Evolutionary conservation across 148 eudicot species (phyloP).

Genomic region (Hydrangea macrophylla): DNA sequence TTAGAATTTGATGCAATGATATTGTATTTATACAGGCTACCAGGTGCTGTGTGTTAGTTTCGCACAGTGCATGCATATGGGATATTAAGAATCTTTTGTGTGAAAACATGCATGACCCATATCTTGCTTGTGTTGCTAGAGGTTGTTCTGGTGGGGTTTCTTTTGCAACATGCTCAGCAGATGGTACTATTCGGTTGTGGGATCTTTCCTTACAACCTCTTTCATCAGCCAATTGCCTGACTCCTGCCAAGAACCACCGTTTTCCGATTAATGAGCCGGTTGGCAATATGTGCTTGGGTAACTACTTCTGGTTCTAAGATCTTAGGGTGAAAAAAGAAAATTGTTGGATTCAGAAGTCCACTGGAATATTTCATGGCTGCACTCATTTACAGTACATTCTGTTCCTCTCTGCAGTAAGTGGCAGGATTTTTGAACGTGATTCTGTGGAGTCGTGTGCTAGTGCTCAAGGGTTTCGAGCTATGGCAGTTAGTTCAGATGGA

Average conservation of each 20-base stretch:
- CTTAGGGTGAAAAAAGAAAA: background rate
- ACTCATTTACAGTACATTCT: background rate
- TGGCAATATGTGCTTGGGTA: constrained; percentile 35
- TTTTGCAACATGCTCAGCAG: constrained; percentile 65
- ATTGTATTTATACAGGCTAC: constrained; percentile 40
- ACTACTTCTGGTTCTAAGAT: background rate
- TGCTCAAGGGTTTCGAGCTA: constrained; percentile 41
- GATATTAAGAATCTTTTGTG: constrained; percentile 51
- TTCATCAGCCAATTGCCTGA: constrained; percentile 18
- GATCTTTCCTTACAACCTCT: constrained; percentile 34
- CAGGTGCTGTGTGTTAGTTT: constrained; percentile 50
- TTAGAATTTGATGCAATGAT: no score
- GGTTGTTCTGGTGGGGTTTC: constrained; percentile 58
- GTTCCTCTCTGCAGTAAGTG: constrained; percentile 36
- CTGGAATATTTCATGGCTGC: constrained; percentile 2
- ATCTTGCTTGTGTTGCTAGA: constrained; percentile 50
- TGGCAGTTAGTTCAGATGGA: constrained; percentile 62
- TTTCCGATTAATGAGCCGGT: constrained; percentile 7
- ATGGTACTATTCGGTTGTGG: constrained; percentile 59
- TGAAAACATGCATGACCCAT: constrained; percentile 47
- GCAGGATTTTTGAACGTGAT: constrained; percentile 52
- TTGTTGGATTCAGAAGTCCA: background rate
- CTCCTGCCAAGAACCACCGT: constrained; percentile 13
- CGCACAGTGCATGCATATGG: constrained; percentile 56
- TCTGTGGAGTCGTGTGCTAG: constrained; percentile 29